phyloP scores from a whole-genome alignment of 2,329 filamentous ascomycete genomes.

The Fusarium mundagurra region DNA sequence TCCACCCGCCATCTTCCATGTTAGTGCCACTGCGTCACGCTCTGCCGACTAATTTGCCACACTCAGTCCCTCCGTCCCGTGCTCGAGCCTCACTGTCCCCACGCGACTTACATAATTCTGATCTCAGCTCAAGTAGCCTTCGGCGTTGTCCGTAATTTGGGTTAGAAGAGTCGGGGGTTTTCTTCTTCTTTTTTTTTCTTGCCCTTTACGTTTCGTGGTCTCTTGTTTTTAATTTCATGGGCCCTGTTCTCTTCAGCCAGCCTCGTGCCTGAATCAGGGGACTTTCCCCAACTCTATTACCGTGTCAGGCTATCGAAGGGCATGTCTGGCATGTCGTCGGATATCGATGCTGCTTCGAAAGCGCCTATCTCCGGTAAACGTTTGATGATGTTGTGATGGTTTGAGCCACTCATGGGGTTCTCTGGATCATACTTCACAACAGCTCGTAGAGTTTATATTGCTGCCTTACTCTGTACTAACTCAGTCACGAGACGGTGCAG shows the following conservation, averaged over 20 bases:
- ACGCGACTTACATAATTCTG: constrained; percentile 35
- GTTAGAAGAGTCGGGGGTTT: constrained; percentile 10
- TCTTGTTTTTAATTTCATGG: constrained; percentile 3
- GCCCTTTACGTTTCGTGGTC: constrained; percentile 1
- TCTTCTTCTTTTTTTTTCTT: constrained; percentile 1
- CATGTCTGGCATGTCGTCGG: neutral
- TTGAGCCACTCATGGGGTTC: neutral
- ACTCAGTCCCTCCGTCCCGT: constrained; percentile 11
- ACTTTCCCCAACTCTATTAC: neutral
- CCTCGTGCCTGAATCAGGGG: constrained; percentile 18
- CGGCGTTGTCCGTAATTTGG: constrained; percentile 33
- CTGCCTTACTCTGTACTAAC: neutral
- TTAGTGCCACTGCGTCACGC: constrained; percentile 24
- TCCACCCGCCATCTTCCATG: neutral
- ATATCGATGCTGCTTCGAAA: neutral
- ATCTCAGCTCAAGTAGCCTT: constrained; percentile 26
- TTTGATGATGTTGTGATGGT: neutral
- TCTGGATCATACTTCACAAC: neutral
- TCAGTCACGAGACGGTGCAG: neutral
- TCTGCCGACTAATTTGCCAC: constrained; percentile 33
- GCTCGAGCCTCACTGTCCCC: neutral
- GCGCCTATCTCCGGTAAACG: neutral
- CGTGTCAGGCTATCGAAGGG: constrained; percentile 11
- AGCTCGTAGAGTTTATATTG: neutral
- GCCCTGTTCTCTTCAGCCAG: neutral